A percentile compares a stretch with the other conserved stretches of the same genome.
These are phyloP conservation scores for Umbelopsis sp. DNA, from an alignment of 192 early-diverging fungal species.

Conservation along the genomic window DNA sequence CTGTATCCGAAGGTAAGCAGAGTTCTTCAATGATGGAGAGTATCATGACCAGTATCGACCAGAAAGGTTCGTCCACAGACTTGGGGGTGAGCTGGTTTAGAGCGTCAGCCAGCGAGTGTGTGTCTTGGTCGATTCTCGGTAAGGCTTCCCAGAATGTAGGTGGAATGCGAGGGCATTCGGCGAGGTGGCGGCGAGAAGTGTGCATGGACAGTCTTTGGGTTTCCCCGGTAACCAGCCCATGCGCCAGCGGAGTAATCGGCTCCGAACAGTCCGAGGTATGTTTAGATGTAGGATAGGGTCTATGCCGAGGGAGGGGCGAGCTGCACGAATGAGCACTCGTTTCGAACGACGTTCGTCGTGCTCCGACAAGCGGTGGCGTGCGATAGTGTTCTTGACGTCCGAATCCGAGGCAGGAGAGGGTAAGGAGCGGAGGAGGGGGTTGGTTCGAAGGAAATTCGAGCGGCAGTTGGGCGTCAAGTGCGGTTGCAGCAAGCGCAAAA, in stretches of 20 bases:
- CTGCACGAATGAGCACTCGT: not conserved
- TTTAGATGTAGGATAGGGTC: not conserved
- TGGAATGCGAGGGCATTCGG: not conserved
- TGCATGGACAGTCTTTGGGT: not conserved
- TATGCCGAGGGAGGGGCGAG: not conserved
- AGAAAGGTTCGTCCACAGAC: not conserved
- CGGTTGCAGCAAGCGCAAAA: not conserved
- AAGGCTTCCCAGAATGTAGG: not conserved
- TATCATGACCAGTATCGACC: not conserved
- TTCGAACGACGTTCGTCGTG: not conserved
- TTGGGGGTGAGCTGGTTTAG: too few species aligned
- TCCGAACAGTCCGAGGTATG: not conserved
- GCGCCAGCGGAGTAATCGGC: conserved; percentile 12
- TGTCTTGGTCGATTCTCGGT: not conserved
- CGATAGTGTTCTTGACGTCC: not conserved
- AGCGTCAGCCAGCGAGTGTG: not conserved
- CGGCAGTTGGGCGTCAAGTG: not conserved
- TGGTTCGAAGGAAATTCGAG: not conserved
- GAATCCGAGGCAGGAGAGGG: not conserved
- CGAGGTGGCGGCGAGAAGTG: not conserved
- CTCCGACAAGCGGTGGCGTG: not conserved
- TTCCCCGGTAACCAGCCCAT: conserved; percentile 12
- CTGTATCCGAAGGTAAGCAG: not conserved
- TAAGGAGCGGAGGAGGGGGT: not conserved
- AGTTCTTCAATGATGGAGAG: not conserved